Conservation (phyloP, 176 grass and related monocot species). For the Microstegium vimineum region DNA sequence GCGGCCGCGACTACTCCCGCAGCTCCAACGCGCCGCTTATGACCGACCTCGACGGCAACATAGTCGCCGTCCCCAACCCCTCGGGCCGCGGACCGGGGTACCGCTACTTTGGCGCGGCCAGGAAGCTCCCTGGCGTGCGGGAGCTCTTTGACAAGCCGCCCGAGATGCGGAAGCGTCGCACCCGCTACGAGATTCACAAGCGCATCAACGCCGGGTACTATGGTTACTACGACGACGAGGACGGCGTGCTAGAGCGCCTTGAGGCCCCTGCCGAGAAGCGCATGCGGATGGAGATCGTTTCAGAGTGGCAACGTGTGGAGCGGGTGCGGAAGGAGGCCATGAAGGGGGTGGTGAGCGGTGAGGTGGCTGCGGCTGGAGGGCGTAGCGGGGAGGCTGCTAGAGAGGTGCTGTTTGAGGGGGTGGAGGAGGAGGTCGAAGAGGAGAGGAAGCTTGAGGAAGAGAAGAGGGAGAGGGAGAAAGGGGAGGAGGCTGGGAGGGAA, state of each 20-base stretch:
- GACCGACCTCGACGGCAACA: constrained; percentile 94
- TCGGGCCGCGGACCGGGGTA: constrained; percentile 82
- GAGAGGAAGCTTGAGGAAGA: constrained; percentile 61
- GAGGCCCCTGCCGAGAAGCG: constrained; percentile 63
- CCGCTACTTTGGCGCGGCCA: too few species aligned
- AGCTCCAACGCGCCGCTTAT: too few species aligned
- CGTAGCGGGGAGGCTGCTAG: constrained; percentile 27
- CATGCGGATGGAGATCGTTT: too few species aligned
- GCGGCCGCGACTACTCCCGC: too few species aligned
- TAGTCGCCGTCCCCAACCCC: constrained; percentile 81
- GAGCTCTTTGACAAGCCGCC: constrained; percentile 95
- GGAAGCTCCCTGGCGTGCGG: too few species aligned
- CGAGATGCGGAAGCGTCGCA: too few species aligned
- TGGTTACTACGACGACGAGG: constrained; percentile 86
- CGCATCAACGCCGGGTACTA: constrained; percentile 87
- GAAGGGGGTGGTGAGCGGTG: constrained; percentile 77
- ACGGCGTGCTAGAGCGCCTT: constrained; percentile 78
- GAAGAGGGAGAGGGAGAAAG: constrained; percentile 52
- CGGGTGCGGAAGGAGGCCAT: constrained; percentile 68
- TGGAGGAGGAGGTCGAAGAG: constrained; percentile 96
- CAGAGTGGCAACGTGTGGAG: constrained; percentile 77
- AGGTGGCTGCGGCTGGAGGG: constrained; percentile 58
- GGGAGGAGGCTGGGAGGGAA: constrained; percentile 56
- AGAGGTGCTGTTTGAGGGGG: constrained; percentile 83
- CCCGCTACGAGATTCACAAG: constrained; percentile 89